These are phyloP conservation scores for Lactifluus echinatus DNA, from an alignment of 768 basidiomycete genomes.

Conservation along the genomic window DNA sequence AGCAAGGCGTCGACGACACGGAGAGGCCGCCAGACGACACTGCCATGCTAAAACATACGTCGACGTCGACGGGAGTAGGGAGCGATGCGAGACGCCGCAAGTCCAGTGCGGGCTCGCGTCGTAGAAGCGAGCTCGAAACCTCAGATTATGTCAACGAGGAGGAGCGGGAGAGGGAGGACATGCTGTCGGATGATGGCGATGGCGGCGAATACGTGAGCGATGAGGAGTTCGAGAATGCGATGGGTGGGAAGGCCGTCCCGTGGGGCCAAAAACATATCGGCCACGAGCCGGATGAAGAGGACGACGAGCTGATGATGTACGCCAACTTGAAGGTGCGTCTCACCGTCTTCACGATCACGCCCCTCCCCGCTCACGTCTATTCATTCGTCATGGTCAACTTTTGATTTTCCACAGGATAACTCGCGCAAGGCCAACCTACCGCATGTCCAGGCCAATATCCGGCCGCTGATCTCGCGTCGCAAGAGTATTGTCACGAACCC, in stretches of 20 bases:
- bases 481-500: conserved; percentile 9
- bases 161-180: conserved; percentile 45
- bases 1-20: neutral
- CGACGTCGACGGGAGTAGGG: neutral
- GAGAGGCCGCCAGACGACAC: neutral
- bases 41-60: neutral
- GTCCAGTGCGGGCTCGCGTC: conserved; percentile 13
- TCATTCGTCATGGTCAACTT: neutral
- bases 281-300: conserved; percentile 32
- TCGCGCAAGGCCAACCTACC: conserved; percentile 31
- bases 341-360: neutral
- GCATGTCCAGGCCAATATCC: conserved; percentile 19
- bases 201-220: conserved; percentile 16
- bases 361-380: neutral
- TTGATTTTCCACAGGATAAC: conserved; percentile 30
- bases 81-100: conserved; percentile 28
- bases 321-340: conserved; percentile 35
- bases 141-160: conserved; percentile 39
- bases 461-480: neutral
- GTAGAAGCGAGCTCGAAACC: conserved; percentile 11
- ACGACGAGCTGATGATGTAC: conserved; percentile 56
- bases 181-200: neutral
- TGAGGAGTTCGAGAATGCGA: conserved; percentile 18
- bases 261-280: conserved; percentile 17
- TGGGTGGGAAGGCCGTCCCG: neutral